Percentiles rank a stretch among this genome's conserved stretches.
Conservation (phyloP, 1,139 yeast genomes). For the Blastobotrys petasosporus region DNA sequence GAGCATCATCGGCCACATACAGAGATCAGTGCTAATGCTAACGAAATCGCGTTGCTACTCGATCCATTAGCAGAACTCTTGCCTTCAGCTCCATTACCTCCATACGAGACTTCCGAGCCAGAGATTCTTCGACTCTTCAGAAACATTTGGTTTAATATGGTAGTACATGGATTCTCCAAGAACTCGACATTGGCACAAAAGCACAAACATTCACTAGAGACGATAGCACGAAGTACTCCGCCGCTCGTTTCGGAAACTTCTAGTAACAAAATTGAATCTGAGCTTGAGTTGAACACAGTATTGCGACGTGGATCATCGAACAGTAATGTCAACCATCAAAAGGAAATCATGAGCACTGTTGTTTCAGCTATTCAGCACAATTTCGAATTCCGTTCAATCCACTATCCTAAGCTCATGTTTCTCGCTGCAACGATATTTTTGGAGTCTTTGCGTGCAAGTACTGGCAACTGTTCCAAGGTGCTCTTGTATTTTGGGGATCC, state of each 20-base stretch:
- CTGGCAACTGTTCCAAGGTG: slow-evolving; percentile 75
- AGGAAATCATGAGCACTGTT: slow-evolving; percentile 40
- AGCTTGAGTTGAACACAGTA: slow-evolving; percentile 86
- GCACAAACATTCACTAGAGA: slow-evolving; percentile 46
- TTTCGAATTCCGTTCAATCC: slow-evolving; percentile 44
- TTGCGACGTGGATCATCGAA: slow-evolving; percentile 85
- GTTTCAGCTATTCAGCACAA: slow-evolving; percentile 20
- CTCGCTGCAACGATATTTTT: slow-evolving; percentile 74
- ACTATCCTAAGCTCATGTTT: slow-evolving; percentile 82
- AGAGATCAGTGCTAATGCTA: slow-evolving; percentile 73
- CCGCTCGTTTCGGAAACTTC: slow-evolving; percentile 86
- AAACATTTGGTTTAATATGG: slow-evolving; percentile 92
- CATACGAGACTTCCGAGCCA: slow-evolving; percentile 42
- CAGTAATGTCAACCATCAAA: slow-evolving; percentile 72
- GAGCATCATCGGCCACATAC: slow-evolving; percentile 80
- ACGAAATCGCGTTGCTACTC: slow-evolving; percentile 61
- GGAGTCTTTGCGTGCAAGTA: slow-evolving; percentile 70
- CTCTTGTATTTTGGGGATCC: slow-evolving; percentile 83
- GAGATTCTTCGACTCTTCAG: slow-evolving; percentile 57
- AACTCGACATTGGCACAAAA: slow-evolving; percentile 51
- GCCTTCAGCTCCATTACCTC: slow-evolving; percentile 49
- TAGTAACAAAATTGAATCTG: slow-evolving; percentile 83
- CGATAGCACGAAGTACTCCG: slow-evolving; percentile 84
- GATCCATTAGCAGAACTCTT: slow-evolving; percentile 70
- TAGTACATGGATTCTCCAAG: slow-evolving; percentile 77